A percentile compares a stretch with the other conserved stretches of the same genome.
These are phyloP conservation scores for Conidiobolus incongruus DNA, from an alignment of 371 early-diverging fungal species.

Conservation along the genomic window DNA sequence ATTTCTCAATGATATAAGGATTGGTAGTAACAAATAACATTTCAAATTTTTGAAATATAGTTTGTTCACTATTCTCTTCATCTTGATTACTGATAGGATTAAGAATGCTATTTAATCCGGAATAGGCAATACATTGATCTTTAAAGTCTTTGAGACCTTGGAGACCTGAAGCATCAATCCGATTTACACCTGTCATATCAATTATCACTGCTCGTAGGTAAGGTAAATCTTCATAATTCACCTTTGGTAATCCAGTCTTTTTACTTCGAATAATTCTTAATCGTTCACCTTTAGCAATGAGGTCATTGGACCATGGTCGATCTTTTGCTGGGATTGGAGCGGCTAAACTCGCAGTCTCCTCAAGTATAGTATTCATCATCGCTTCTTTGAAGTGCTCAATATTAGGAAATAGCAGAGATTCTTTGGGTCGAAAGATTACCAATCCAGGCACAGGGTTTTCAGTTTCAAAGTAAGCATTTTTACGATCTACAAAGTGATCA, in stretches of 20 bases:
- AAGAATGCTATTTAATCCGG: no score
- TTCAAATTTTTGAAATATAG: no score
- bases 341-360: not conserved
- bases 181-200: slow-evolving; percentile 24
- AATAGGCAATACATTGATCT: no score
- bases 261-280: not conserved
- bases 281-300: not conserved
- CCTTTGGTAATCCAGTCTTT: not conserved
- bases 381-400: slow-evolving; percentile 10
- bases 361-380: not conserved
- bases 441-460: slow-evolving; percentile 12
- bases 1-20: no score
- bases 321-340: not conserved
- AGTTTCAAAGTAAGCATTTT: not conserved
- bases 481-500: not conserved
- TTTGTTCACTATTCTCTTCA: no score
- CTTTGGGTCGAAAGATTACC: slow-evolving; percentile 16
- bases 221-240: not conserved
- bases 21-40: no score
- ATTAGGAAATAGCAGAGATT: slow-evolving; percentile 26
- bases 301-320: slow-evolving; percentile 9
- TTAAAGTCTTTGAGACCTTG: not conserved
- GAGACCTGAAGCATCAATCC: slow-evolving; percentile 2
- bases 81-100: no score
- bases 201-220: slow-evolving; percentile 40